Conservation (phyloP, 768 basidiomycete species). For the Mrakia hoshinonis region DNA sequence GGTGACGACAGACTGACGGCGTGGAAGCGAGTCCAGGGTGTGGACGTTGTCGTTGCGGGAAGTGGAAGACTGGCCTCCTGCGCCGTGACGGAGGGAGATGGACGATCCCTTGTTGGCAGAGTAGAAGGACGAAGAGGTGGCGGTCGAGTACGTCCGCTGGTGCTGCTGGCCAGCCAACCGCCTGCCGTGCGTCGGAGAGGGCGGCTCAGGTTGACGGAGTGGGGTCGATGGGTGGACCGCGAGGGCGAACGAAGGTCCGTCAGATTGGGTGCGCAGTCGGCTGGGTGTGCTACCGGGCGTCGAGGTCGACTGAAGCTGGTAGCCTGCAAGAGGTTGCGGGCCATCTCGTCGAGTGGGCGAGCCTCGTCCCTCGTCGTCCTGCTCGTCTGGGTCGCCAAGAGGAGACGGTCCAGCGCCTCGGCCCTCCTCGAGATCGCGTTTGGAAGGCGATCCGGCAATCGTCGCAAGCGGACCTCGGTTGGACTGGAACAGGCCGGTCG, state of each 20-base stretch:
- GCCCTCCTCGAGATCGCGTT: constrained; percentile 1
- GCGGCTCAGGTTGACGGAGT: background rate
- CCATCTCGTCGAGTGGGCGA: background rate
- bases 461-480: background rate
- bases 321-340: background rate
- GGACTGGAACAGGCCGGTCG: background rate
- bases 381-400: background rate
- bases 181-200: background rate
- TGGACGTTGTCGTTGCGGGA: background rate
- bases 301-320: background rate
- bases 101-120: background rate
- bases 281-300: background rate
- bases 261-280: background rate
- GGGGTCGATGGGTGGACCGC: constrained; percentile 21
- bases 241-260: constrained; percentile 1
- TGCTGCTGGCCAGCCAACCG: background rate
- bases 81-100: background rate
- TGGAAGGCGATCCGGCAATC: constrained; percentile 18
- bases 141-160: constrained; percentile 15
- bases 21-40: background rate
- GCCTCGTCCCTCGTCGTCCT: constrained; percentile 10
- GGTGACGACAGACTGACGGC: background rate
- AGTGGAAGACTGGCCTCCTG: background rate
- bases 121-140: background rate
- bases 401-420: background rate